Evolutionary conservation across 495 filamentous ascomycete species (phyloP).

Genomic region (Diplogelasinospora grovesii): DNA sequence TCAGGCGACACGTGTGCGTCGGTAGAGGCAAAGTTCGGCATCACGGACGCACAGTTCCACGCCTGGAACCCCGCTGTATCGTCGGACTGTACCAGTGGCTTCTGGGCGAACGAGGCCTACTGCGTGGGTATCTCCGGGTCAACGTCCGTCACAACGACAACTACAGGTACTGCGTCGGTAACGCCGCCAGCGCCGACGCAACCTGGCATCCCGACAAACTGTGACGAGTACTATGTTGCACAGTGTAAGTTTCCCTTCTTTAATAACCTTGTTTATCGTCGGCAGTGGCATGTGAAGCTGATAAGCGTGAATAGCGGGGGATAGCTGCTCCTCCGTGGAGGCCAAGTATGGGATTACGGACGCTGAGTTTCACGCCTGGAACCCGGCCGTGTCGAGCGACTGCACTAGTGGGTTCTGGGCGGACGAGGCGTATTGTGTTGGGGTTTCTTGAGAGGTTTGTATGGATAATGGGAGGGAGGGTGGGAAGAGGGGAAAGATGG

Average conservation of each 20-base stretch:
- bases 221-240: not conserved
- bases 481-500: too few relatives aligned
- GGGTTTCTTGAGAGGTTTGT: too few relatives aligned
- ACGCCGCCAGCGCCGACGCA: not conserved
- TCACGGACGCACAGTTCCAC: slow-evolving; percentile 11
- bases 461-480: too few relatives aligned
- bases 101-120: slow-evolving; percentile 15
- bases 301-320: too few relatives aligned
- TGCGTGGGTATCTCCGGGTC: slow-evolving; percentile 20
- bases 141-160: slow-evolving; percentile 2
- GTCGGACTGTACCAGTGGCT: slow-evolving; percentile 7
- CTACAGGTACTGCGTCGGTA: not conserved
- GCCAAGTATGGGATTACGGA: not conserved
- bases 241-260: too few relatives aligned
- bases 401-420: slow-evolving; percentile 8
- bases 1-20: too few relatives aligned
- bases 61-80: slow-evolving; percentile 15
- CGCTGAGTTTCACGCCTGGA: slow-evolving; percentile 5
- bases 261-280: too few relatives aligned
- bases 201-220: not conserved
- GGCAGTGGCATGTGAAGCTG: too few relatives aligned
- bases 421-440: slow-evolving; percentile 19
- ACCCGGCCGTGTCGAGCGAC: slow-evolving; percentile 4
- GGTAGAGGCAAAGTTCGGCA: slow-evolving; percentile 6
- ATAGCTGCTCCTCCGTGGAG: not conserved